Conservation (phyloP, 2,329 filamentous ascomycete genomes). For the Talaromyces sp. region DNA sequence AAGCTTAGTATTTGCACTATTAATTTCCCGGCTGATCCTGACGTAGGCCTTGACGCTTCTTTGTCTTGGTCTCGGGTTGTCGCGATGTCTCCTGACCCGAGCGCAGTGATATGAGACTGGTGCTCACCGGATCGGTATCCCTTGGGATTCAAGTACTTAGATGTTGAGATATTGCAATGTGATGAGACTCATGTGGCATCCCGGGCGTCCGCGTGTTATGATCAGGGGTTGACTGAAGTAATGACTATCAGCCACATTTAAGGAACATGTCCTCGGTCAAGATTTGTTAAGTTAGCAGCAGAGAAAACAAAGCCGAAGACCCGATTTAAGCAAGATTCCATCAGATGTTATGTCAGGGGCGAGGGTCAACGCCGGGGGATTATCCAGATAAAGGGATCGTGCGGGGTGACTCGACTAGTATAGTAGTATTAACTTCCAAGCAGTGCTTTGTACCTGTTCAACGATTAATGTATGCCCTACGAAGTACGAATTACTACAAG, state of each 20-base stretch:
- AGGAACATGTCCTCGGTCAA: not conserved
- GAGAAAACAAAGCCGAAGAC: not conserved
- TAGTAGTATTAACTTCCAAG: not conserved
- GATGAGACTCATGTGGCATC: conserved; percentile 9
- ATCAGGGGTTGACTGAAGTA: not conserved
- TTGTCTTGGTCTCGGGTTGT: not conserved
- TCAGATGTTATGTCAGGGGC: conserved; percentile 3
- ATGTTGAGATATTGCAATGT: not conserved
- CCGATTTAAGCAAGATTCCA: conserved; percentile 4
- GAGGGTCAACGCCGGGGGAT: conserved; percentile 1
- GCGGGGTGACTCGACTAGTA: not conserved
- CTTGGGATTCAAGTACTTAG: not conserved
- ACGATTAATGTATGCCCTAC: not conserved
- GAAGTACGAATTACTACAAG: conserved; percentile 1
- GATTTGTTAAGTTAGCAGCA: not conserved
- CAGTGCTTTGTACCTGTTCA: not conserved
- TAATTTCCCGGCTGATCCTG: conserved; percentile 7
- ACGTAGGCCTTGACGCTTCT: conserved; percentile 10
- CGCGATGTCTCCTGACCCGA: conserved; percentile 1
- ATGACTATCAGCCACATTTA: not conserved
- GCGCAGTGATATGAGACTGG: not conserved
- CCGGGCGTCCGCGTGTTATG: not conserved
- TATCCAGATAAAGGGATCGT: conserved; percentile 3
- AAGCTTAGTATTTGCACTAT: not conserved
- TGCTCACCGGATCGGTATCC: not conserved